These are phyloP conservation scores for Podaxis mareebaensis DNA, from an alignment of 768 basidiomycete genomes.

Conservation along the genomic window DNA sequence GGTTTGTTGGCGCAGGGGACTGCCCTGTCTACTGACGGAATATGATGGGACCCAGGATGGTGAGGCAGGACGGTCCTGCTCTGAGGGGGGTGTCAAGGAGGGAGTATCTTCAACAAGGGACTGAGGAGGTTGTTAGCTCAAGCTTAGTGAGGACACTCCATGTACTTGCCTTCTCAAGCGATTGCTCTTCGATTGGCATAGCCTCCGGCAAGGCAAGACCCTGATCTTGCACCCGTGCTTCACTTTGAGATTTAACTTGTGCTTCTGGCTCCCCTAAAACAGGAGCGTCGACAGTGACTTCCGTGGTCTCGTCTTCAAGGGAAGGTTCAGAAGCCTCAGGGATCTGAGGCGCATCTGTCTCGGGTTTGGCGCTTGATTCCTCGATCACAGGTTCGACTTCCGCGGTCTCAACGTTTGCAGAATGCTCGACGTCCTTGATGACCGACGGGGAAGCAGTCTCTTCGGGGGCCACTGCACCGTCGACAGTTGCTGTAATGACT, in stretches of 20 bases:
- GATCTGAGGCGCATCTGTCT: background rate
- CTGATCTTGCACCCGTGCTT: background rate
- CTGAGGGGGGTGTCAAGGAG: conserved; percentile 6
- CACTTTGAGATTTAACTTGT: background rate
- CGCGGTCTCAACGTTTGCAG: background rate
- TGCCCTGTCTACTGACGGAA: conserved; percentile 25
- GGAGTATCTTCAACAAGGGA: background rate
- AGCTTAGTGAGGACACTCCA: background rate
- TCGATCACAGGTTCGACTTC: background rate
- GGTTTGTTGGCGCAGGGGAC: conserved; percentile 13
- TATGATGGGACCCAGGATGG: conserved; percentile 26
- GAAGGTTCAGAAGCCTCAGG: background rate
- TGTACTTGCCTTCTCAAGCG: background rate
- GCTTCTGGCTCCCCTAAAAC: background rate
- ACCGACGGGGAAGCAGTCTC: background rate
- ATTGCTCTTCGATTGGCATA: background rate
- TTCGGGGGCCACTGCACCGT: background rate
- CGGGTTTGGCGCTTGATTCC: background rate
- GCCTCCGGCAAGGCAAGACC: background rate
- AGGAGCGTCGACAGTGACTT: background rate
- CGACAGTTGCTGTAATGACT: background rate
- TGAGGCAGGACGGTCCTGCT: conserved; percentile 7
- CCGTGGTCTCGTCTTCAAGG: background rate
- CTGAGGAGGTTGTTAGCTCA: background rate
- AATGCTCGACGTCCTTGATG: background rate